These are phyloP conservation scores for Pichia sp. DNA, from an alignment of 1,139 yeast genomes.

Conservation along the genomic window DNA sequence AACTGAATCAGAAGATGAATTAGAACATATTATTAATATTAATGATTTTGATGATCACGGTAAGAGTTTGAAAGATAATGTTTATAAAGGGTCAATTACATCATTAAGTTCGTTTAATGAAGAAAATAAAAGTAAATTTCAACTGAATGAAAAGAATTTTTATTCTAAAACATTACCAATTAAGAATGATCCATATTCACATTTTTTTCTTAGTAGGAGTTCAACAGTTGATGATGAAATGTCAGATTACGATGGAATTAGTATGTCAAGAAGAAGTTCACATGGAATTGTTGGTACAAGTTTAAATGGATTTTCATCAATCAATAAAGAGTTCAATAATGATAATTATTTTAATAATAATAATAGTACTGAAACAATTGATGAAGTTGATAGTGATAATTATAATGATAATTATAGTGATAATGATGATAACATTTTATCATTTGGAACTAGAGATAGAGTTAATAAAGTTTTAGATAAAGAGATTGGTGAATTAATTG, in stretches of 20 bases:
- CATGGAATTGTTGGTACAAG: background rate
- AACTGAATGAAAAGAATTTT: conserved; percentile 16
- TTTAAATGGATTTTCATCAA: no score
- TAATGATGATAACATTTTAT: conserved; percentile 10
- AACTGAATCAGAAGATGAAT: conserved; percentile 7
- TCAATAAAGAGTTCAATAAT: background rate
- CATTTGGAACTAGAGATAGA: conserved; percentile 11
- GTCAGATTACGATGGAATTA: conserved; percentile 10
- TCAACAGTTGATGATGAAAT: conserved; percentile 3
- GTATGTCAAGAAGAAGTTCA: conserved; percentile 10
- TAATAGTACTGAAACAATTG: background rate
- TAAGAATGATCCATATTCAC: conserved; percentile 16
- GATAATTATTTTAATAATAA: background rate
- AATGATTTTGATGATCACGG: conserved; percentile 6
- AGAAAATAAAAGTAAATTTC: conserved; percentile 17
- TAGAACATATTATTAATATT: conserved; percentile 3
- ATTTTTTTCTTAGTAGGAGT: conserved; percentile 11
- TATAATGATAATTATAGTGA: background rate
- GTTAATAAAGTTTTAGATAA: no score
- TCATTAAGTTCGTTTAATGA: conserved; percentile 19
- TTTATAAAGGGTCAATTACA: conserved; percentile 16
- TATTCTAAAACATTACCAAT: conserved; percentile 13
- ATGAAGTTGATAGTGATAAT: background rate
- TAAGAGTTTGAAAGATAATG: conserved; percentile 5
- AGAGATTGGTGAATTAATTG: background rate